Conservation (phyloP, 768 basidiomycete species). For the Mycena rebaudengoi region DNA sequence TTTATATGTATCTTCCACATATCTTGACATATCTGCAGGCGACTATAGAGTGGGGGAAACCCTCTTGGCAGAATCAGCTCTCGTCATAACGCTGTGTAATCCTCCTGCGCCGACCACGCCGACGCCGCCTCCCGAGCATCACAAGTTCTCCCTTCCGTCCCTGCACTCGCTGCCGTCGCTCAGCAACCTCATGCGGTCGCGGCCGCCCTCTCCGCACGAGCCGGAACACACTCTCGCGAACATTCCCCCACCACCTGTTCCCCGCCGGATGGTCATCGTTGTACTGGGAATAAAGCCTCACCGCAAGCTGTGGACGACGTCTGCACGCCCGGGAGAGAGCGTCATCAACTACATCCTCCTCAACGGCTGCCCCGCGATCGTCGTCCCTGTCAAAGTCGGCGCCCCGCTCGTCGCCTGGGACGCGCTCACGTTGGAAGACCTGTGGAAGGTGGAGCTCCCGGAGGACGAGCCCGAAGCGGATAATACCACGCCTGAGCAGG, state of each 20-base stretch:
- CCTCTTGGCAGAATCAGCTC: conserved; percentile 62
- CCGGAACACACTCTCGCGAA: conserved; percentile 53
- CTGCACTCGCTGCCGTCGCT: conserved; percentile 50
- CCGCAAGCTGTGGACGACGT: conserved; percentile 64
- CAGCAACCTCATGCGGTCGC: conserved; percentile 54
- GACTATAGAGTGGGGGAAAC: conserved; percentile 69
- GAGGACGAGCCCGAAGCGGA: conserved; percentile 43
- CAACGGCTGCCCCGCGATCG: conserved; percentile 67
- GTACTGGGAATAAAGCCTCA: conserved; percentile 70
- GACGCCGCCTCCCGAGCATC: conserved; percentile 19
- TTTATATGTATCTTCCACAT: not conserved
- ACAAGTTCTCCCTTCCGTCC: conserved; percentile 38
- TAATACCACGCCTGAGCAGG: conserved; percentile 38
- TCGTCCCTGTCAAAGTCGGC: conserved; percentile 66
- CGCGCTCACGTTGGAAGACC: conserved; percentile 60
- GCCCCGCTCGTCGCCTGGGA: conserved; percentile 75
- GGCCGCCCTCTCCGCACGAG: conserved; percentile 53
- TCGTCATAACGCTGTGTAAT: conserved; percentile 56
- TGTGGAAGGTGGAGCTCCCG: conserved; percentile 51
- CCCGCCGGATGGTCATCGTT: conserved; percentile 64
- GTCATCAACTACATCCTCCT: conserved; percentile 69
- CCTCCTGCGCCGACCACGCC: conserved; percentile 33
- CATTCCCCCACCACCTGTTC: conserved; percentile 50
- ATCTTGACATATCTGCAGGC: conserved; percentile 42
- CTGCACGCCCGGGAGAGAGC: conserved; percentile 66